Evolutionary conservation across 768 basidiomycete genomes (phyloP).

Genomic region (Hirschioporus abietinus): DNA sequence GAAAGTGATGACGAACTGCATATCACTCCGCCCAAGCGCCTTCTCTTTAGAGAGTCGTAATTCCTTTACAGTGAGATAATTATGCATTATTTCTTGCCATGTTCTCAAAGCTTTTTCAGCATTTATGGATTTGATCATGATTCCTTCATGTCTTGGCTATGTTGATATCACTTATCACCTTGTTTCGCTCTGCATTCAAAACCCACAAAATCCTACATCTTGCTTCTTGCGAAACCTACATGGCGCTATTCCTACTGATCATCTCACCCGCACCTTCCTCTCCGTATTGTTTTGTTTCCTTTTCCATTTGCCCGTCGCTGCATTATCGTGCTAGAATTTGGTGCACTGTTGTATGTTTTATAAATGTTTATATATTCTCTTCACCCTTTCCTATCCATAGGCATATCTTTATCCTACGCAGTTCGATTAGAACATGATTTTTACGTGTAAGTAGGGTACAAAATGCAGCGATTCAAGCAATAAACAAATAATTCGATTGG

Average conservation of each 20-base stretch:
- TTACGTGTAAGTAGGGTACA: not conserved
- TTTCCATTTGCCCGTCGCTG: not conserved
- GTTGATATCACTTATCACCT: not conserved
- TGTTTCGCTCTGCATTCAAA: not conserved
- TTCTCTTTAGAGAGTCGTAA: not conserved
- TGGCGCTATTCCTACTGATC: not conserved
- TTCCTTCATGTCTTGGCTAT: not conserved
- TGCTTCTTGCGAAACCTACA: conserved; percentile 1
- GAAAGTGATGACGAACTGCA: not conserved
- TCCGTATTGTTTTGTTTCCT: not conserved
- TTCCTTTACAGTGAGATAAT: not conserved
- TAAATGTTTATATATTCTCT: not conserved
- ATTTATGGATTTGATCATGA: not conserved
- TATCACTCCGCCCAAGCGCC: not conserved
- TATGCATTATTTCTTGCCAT: not conserved
- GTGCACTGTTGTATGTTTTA: conserved; percentile 1
- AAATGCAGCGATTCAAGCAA: not conserved
- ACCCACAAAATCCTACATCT: not conserved
- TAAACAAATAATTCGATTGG: not conserved
- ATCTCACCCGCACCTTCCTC: not conserved
- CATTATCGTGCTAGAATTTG: not conserved
- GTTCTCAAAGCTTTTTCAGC: not conserved
- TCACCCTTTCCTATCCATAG: not conserved
- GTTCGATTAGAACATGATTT: not conserved
- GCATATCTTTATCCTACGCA: not conserved